Evolutionary conservation across 2,329 filamentous ascomycete genomes (phyloP).

Genomic region (Lachnellula suecica): DNA sequence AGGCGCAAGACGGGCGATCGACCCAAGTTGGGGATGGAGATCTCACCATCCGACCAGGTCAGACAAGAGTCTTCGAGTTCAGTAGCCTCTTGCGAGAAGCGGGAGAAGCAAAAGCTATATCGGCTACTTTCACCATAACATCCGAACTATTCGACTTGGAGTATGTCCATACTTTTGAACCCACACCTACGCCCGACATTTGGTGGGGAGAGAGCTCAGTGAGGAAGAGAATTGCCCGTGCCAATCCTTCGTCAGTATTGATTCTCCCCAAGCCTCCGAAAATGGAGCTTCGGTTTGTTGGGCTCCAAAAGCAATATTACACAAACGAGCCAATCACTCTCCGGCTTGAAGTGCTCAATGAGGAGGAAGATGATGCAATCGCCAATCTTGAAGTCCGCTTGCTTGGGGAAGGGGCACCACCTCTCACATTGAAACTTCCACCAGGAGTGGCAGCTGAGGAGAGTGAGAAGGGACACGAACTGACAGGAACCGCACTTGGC

Average conservation of each 20-base stretch:
- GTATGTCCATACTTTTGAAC: constrained; percentile 58
- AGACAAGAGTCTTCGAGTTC: constrained; percentile 70
- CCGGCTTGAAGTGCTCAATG: constrained; percentile 71
- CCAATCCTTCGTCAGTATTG: constrained; percentile 57
- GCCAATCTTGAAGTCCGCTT: constrained; percentile 70
- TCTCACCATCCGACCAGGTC: constrained; percentile 64
- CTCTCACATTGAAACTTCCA: constrained; percentile 40
- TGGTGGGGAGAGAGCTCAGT: constrained; percentile 50
- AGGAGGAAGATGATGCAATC: constrained; percentile 76
- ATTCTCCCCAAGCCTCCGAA: constrained; percentile 91
- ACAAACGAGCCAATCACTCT: constrained; percentile 75
- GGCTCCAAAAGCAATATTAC: constrained; percentile 73
- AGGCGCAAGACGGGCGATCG: constrained; percentile 32
- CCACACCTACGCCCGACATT: constrained; percentile 40
- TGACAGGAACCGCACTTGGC: constrained; percentile 24
- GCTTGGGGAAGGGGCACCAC: constrained; percentile 55
- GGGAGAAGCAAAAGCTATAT: constrained; percentile 69
- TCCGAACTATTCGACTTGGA: constrained; percentile 66
- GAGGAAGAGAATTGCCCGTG: constrained; percentile 47
- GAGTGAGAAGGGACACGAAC: constrained; percentile 6
- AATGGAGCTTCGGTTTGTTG: constrained; percentile 69
- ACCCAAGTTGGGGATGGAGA: constrained; percentile 56
- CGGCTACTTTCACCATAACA: constrained; percentile 61
- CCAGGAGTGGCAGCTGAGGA: background rate
- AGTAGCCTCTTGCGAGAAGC: constrained; percentile 75